Conservation (phyloP, 2,329 filamentous ascomycete genomes). For the Cladophialophora chaetospira region DNA sequence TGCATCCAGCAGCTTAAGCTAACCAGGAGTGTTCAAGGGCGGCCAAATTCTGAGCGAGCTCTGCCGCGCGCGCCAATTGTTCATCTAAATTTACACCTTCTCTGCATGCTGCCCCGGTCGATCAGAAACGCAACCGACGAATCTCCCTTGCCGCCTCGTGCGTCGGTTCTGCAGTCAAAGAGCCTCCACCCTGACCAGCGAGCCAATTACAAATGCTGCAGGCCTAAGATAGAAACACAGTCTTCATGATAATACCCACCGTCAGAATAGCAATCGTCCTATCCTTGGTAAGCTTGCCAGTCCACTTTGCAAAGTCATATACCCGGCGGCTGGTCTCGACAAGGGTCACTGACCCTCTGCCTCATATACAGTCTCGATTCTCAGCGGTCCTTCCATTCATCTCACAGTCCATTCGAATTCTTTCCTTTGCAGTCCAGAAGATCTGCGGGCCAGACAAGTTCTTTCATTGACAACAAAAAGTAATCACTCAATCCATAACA, state of each 20-base stretch:
- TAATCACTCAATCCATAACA: neutral
- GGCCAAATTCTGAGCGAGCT: slow-evolving; percentile 1
- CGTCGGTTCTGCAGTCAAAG: slow-evolving; percentile 10
- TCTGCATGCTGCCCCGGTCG: slow-evolving; percentile 9
- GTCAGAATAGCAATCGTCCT: slow-evolving; percentile 20
- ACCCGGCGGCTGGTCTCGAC: slow-evolving; percentile 27
- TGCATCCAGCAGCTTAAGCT: neutral
- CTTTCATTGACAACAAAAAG: slow-evolving; percentile 3
- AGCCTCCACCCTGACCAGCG: slow-evolving; percentile 16
- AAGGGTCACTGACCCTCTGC: slow-evolving; percentile 12
- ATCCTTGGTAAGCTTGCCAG: slow-evolving; percentile 21
- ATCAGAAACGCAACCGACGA: slow-evolving; percentile 13
- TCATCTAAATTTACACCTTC: slow-evolving; percentile 20
- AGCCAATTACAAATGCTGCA: slow-evolving; percentile 18
- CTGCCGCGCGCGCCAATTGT: slow-evolving; percentile 21
- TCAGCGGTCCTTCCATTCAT: slow-evolving; percentile 11
- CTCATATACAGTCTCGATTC: slow-evolving; percentile 21
- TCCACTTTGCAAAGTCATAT: slow-evolving; percentile 25
- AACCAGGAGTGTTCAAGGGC: slow-evolving; percentile 5
- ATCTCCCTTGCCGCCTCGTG: slow-evolving; percentile 31
- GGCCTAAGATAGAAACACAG: slow-evolving; percentile 29
- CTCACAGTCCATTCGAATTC: slow-evolving; percentile 16
- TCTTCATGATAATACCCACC: slow-evolving; percentile 14
- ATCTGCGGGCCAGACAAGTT: slow-evolving; percentile 22
- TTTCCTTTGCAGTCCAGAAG: slow-evolving; percentile 21